These are phyloP conservation scores for Solanum ahanhuiri DNA, from an alignment of 257 asterid genomes.

Conservation along the genomic window DNA sequence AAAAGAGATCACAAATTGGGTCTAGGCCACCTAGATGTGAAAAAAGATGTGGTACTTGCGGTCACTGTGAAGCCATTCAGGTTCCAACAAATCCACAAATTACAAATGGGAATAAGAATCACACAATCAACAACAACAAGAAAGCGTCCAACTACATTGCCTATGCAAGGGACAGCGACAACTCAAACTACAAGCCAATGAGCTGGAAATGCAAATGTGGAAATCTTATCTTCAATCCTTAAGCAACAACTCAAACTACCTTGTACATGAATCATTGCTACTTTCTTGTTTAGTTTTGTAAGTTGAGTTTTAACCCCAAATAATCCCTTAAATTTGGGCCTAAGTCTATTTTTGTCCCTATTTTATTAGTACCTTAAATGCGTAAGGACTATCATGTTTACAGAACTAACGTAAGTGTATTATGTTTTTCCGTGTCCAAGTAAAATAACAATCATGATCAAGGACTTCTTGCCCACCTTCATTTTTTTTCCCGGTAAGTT, in stretches of 20 bases:
- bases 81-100: conserved; percentile 61
- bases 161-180: conserved; percentile 17
- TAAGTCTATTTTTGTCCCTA: neutral
- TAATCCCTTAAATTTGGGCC: neutral
- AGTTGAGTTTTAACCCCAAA: neutral
- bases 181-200: conserved; percentile 80
- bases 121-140: neutral
- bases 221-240: conserved; percentile 64
- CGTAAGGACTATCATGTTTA: neutral
- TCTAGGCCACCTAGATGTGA: conserved; percentile 85
- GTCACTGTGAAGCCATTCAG: conserved; percentile 76
- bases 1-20: conserved; percentile 45
- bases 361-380: neutral
- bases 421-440: neutral
- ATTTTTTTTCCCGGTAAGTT: neutral
- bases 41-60: conserved; percentile 46
- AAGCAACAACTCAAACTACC: neutral
- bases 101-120: conserved; percentile 10
- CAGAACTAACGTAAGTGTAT: neutral
- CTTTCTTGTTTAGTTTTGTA: neutral
- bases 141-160: neutral
- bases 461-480: neutral
- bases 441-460: neutral
- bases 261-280: conserved; percentile 9
- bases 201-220: conserved; percentile 98